Evolutionary conservation across 371 early-diverging fungal genomes (phyloP).

Genomic region (Smittium culicis): DNA sequence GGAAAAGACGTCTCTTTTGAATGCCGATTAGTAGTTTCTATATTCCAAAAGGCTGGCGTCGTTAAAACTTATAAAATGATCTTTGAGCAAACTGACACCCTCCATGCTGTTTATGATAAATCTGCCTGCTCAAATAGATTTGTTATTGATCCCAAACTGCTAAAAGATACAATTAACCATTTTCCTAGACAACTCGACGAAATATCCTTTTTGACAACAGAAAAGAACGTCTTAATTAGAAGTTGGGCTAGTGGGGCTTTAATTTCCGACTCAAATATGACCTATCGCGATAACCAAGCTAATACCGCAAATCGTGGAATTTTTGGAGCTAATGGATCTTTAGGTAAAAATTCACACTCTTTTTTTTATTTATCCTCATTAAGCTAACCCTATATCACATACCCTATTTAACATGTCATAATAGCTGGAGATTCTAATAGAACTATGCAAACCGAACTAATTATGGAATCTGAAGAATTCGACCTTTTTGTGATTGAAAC

Average conservation of each 20-base stretch:
- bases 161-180: constrained; percentile 38
- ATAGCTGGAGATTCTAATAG: constrained; percentile 17
- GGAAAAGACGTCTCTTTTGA: constrained; percentile 12
- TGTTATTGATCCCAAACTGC: constrained; percentile 35
- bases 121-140: constrained; percentile 28
- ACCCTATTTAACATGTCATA: no score
- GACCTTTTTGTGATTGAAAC: constrained; percentile 22
- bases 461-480: constrained; percentile 31
- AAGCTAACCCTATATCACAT: no score
- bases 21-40: constrained; percentile 37
- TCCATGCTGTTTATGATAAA: constrained; percentile 38
- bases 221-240: constrained; percentile 25
- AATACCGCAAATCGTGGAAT: neutral
- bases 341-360: neutral
- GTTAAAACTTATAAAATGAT: constrained; percentile 40
- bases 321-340: neutral
- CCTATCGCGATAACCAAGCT: neutral
- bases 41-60: constrained; percentile 41
- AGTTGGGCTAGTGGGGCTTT: constrained; percentile 33
- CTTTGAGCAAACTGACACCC: constrained; percentile 36
- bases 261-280: constrained; percentile 6
- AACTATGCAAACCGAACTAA: constrained; percentile 30
- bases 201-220: constrained; percentile 32
- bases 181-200: constrained; percentile 41
- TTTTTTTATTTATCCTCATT: neutral